Evolutionary conservation across 1,284 basidiomycete genomes (phyloP), one percentile per base, ranked within the genome.

Genomic region (Cutaneotrichosporon mucoides): DNA sequence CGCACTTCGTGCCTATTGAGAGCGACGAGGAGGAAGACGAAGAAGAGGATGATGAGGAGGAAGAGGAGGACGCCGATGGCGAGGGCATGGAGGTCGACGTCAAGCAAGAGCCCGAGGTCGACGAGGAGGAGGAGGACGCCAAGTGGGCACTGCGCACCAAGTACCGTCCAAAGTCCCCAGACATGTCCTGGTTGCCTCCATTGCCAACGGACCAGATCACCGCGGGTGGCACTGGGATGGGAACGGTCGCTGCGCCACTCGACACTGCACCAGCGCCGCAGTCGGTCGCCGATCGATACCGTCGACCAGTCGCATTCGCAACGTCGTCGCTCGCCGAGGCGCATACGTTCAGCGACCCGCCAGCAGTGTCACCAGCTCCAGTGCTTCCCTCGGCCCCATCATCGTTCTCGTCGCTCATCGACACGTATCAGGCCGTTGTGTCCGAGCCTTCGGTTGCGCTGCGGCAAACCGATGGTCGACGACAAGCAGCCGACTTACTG

Each of bases 151-250:
- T 42, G 12, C 15, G 33, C 10, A 6, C 40, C 4, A 36, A 8
- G 24, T 64, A 64, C 42, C 53, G 62, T 5, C 62, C 56, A 13
- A 54, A 41, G 8, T 64, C 62, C 4, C 62, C 62, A 1, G 62
- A 64, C 52, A 56, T 64, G 53, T 64, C 71, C 1, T 75, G 73
- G 73, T 60, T 75, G 4, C 73, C 73, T 5, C 72, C 72, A 2
- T 49, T 73, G 56, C 72, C 73, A 2, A 66, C 52, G 6, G 53
- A 56, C 10, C 50, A 55, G 11, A 43, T 60, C 24, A 38, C 34
- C 6, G 41, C 60, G 6, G 8, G 45, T 7, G 47, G n/a, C 8
- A 13, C 44, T 5, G 49, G 53, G 6, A 35, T 48, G 3, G 53
- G 53, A 13, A 34, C 52, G 2, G 43, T 44, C 7, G 46, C 46